A percentile compares a stretch with the other conserved stretches of the same genome.
Evolutionary conservation across 1,284 basidiomycete genomes (phyloP).

Genomic region (Marasmius oreades): DNA sequence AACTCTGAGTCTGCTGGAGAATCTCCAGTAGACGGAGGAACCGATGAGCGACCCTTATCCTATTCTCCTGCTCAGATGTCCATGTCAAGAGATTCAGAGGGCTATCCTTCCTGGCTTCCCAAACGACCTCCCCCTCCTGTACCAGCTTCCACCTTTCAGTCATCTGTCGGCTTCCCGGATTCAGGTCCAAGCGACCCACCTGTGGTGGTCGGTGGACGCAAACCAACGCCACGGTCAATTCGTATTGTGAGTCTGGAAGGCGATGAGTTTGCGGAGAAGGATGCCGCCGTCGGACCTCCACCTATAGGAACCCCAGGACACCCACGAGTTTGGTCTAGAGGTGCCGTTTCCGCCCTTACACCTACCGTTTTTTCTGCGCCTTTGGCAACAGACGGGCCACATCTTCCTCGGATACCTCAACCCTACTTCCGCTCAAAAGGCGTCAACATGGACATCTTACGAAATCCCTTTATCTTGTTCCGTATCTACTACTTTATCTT

Average conservation of each 20-base stretch:
- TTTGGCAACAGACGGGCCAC: conserved; percentile 22
- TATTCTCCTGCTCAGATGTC: conserved; percentile 20
- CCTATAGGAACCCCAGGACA: conserved; percentile 30
- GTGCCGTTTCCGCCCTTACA: conserved; percentile 45
- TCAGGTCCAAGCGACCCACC: conserved; percentile 38
- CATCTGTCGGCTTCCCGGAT: conserved; percentile 39
- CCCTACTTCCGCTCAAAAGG: conserved; percentile 63
- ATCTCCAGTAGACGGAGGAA: conserved; percentile 18
- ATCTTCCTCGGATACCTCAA: conserved; percentile 33
- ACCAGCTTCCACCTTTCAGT: conserved; percentile 67
- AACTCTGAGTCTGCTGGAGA: conserved; percentile 18
- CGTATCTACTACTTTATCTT: conserved; percentile 63
- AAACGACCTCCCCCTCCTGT: conserved; percentile 71
- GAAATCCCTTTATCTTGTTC: conserved; percentile 52
- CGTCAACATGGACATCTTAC: conserved; percentile 62
- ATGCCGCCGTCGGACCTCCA: conserved; percentile 43
- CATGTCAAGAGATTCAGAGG: conserved; percentile 47
- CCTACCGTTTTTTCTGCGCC: conserved; percentile 43
- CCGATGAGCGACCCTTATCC: conserved; percentile 7
- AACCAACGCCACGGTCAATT: conserved; percentile 72
- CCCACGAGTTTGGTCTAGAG: conserved; percentile 57
- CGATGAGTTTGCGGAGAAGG: conserved; percentile 32
- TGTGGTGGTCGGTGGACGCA: conserved; percentile 54
- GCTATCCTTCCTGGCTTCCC: conserved; percentile 80
- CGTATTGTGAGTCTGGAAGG: conserved; percentile 70